Conservation (phyloP, 2,329 filamentous ascomycete genomes). For the Aspergillus pseudoglaucus region DNA sequence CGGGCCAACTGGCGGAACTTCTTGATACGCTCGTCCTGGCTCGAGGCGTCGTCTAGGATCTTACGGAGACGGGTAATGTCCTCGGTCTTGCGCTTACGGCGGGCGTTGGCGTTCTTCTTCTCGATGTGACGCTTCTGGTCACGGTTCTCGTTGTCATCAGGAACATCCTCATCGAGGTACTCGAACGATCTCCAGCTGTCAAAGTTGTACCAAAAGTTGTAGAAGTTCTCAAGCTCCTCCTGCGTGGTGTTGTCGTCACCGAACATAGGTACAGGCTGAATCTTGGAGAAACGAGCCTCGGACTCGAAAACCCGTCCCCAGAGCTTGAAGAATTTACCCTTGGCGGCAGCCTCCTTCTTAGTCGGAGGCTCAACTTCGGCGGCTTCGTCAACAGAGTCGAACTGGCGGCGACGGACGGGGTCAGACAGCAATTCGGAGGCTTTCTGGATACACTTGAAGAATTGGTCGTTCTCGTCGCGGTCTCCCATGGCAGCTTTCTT, state of each 20-base stretch:
- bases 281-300: constrained; percentile 87
- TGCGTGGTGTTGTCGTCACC: constrained; percentile 78
- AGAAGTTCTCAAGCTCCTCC: constrained; percentile 89
- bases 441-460: constrained; percentile 99
- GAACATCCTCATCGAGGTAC: constrained; percentile 97
- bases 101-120: constrained; percentile 94
- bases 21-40: constrained; percentile 92
- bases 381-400: constrained; percentile 90
- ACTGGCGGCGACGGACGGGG: constrained; percentile 87
- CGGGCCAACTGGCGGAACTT: constrained; percentile 87
- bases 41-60: constrained; percentile 78
- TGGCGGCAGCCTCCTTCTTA: constrained; percentile 79
- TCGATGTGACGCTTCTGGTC: constrained; percentile 98
- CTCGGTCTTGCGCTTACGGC: constrained; percentile 99
- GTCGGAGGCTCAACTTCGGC: constrained; percentile 86
- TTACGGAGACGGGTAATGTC: constrained; percentile 86
- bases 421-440: constrained; percentile 90
- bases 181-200: constrained; percentile 97
- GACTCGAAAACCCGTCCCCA: constrained; percentile 87
- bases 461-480: constrained; percentile 81
- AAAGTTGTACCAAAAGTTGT: constrained; percentile 99
- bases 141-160: constrained; percentile 97
- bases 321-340: constrained; percentile 90
- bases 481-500: constrained; percentile 91
- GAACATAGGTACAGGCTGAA: constrained; percentile 78